Conservation (phyloP, 768 basidiomycete species). For the Fibroporia radiculosa region DNA sequence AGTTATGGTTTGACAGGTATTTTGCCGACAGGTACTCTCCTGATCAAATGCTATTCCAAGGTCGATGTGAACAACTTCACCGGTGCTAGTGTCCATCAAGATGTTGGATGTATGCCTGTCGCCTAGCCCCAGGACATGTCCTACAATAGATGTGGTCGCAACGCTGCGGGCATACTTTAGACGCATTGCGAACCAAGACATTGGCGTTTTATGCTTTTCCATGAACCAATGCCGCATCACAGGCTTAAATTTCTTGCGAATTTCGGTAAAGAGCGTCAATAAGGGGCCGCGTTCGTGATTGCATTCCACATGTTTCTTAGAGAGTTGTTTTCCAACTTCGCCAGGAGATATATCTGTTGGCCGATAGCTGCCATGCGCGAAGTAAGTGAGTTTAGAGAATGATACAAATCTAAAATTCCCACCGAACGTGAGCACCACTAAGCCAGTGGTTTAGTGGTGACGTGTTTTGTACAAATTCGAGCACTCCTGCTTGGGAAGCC, state of each 20-base stretch:
- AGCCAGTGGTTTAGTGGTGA: constrained; percentile 59
- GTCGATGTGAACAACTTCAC: constrained; percentile 94
- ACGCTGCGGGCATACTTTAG: constrained; percentile 87
- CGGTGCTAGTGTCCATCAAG: constrained; percentile 71
- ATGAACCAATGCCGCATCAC: constrained; percentile 95
- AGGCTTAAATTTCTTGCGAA: constrained; percentile 49
- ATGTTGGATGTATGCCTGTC: constrained; percentile 93
- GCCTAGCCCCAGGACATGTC: constrained; percentile 85
- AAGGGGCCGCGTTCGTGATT: constrained; percentile 24
- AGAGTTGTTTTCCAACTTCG: constrained; percentile 26
- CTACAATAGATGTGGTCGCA: constrained; percentile 90
- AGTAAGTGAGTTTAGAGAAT: neutral
- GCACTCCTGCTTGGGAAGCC: constrained; percentile 67
- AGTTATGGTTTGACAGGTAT: neutral
- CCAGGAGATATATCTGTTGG: constrained; percentile 40
- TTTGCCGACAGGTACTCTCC: constrained; percentile 32
- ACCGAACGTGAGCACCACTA: constrained; percentile 49
- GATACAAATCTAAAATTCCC: too few species aligned
- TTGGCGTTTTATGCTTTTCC: constrained; percentile 80
- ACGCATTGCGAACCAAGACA: constrained; percentile 88
- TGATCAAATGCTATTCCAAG: constrained; percentile 96
- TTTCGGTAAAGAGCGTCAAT: constrained; percentile 18
- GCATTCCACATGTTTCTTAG: constrained; percentile 25
- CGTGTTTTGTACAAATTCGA: constrained; percentile 89
- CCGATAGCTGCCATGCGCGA: constrained; percentile 45